A percentile compares a stretch with the other conserved stretches of the same genome.
Conservation (phyloP, 2,329 filamentous ascomycete genomes). For the Fusarium newnesense region DNA sequence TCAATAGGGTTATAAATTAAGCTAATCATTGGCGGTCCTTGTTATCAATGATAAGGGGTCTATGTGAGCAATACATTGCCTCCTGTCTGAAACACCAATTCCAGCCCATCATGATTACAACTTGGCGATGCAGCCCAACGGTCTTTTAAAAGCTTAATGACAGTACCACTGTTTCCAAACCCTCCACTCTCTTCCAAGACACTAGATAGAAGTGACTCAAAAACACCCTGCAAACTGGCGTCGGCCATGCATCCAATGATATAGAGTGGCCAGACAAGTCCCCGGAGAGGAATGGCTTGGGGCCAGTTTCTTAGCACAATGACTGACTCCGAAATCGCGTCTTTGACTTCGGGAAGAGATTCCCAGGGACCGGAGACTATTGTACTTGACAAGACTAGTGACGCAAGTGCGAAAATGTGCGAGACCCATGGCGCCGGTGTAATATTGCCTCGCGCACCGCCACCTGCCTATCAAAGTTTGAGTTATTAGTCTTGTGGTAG, state of each 20-base stretch:
- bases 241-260: not conserved
- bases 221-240: rapidly evolving
- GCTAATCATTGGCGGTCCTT: too few relatives aligned
- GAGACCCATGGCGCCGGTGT: not conserved
- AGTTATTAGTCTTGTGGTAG: not conserved
- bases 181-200: not conserved
- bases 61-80: not conserved
- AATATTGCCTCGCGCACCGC: not conserved
- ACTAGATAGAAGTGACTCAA: not conserved
- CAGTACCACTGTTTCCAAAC: not conserved
- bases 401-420: not conserved
- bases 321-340: not conserved
- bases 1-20: too few relatives aligned
- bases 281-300: not conserved
- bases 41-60: rapidly evolving
- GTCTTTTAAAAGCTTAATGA: not conserved
- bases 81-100: not conserved
- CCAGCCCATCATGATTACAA: not conserved
- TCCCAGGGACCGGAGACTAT: not conserved
- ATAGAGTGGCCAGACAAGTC: not conserved
- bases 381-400: not conserved
- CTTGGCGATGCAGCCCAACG: not conserved
- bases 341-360: not conserved
- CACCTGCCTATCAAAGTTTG: rapidly evolving
- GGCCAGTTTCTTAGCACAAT: not conserved